Evolutionary conservation across 495 filamentous ascomycete genomes (phyloP).

Genomic region (Neurospora africana): DNA sequence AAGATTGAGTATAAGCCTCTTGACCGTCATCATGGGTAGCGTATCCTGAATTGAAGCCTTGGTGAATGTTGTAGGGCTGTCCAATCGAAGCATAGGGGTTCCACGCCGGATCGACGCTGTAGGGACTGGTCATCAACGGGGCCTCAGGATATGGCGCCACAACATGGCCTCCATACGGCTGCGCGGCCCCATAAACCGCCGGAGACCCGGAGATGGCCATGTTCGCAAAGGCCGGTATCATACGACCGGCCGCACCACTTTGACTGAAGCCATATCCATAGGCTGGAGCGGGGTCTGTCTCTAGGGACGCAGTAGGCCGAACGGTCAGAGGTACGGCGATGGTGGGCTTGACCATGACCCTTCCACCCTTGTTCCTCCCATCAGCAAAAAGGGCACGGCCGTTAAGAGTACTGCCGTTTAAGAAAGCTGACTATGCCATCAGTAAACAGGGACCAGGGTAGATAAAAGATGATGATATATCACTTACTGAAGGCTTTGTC

Average conservation of each 20-base stretch:
- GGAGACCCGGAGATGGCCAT: neutral
- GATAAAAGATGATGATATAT: neutral
- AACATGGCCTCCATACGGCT: neutral
- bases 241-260: neutral
- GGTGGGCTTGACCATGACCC: slow-evolving; percentile 1
- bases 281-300: neutral
- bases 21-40: neutral
- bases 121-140: neutral
- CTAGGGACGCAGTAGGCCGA: neutral
- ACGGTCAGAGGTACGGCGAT: neutral
- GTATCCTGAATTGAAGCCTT: neutral
- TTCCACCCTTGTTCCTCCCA: slow-evolving; percentile 6
- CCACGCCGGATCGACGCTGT: neutral
- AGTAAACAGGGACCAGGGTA: neutral
- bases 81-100: neutral
- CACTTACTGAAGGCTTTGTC: slow-evolving; percentile 15
- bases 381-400: slow-evolving; percentile 11
- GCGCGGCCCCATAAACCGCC: neutral
- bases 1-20: neutral
- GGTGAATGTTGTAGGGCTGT: neutral
- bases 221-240: neutral
- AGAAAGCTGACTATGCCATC: slow-evolving; percentile 4
- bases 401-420: slow-evolving; percentile 14
- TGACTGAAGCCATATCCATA: neutral
- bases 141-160: neutral